These are phyloP conservation scores for Trichoderma guizhouense DNA, from an alignment of 2,329 filamentous ascomycete genomes.

Conservation along the genomic window DNA sequence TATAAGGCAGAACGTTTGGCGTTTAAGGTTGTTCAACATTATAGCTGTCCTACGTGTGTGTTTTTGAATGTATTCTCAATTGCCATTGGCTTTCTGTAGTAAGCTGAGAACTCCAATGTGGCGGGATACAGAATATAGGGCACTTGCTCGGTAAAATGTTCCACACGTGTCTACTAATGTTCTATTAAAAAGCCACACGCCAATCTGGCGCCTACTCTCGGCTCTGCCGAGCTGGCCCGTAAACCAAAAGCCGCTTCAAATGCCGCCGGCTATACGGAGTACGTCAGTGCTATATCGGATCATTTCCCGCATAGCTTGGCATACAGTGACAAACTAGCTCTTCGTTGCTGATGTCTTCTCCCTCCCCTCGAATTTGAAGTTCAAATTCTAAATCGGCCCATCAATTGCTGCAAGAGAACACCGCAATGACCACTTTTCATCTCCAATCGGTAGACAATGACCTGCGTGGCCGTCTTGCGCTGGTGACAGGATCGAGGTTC, in stretches of 20 bases:
- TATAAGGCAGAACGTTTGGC: too few species aligned
- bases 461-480: background rate
- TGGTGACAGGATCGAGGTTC: background rate
- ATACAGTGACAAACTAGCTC: background rate
- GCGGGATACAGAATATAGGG: background rate
- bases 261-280: background rate
- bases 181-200: background rate
- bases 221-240: background rate
- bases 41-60: too few species aligned
- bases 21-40: too few species aligned
- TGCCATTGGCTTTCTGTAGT: background rate
- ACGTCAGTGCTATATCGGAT: background rate
- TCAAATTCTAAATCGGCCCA: background rate
- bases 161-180: background rate
- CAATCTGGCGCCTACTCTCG: background rate
- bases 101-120: too few species aligned
- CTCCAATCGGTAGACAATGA: background rate
- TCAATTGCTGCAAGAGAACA: background rate
- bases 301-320: background rate
- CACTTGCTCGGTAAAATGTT: background rate
- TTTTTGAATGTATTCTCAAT: too few species aligned
- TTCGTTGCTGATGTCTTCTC: background rate
- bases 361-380: background rate
- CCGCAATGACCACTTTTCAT: background rate
- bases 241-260: background rate